Base-by-base conservation (phyloP, 2,329 filamentous ascomycete genomes). In the Penicillium sp. region DNA sequence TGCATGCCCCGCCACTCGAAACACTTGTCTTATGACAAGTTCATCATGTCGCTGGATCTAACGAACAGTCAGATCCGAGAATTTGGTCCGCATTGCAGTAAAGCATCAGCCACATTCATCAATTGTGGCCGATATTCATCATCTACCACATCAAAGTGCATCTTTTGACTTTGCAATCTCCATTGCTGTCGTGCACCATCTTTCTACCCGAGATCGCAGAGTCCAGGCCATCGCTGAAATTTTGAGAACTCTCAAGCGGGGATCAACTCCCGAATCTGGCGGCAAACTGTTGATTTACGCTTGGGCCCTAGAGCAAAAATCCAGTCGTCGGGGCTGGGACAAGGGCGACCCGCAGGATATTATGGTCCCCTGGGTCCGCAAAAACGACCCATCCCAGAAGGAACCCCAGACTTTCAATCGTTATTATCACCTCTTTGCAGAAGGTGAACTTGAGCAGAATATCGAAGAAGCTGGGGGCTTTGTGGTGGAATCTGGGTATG, bases 351-450 rank as follows among this genome's bases (percentile, higher is more conserved):
- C 84, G 50, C 90, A 96, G 70, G 92, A 98, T 68, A 80, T 92
- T 44, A 84, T 96, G 69, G 92, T 98, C 32, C 89, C 92, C 10
- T 98, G 92, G 92, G 87, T 96, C 15, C 77, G 89, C 65, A 72
- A 70, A 52, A 55, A 56, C 16, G 56, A 56, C 12, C 38, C 42
- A 16, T 34, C 50, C 10, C 41, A 49, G 13, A 49, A 60, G 16
- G 48, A 59, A 35, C 51, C 57, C 37, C 64, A 65, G 35, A 86
- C 80, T 1, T 95, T 85, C 60, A 80, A 94, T 61, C 77, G 92
- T 35, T 98, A 95, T 62, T 98, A 98, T 61, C 92, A 98, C 66
- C 71, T 98, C 16, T 98, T 95, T 65, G 75, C 78, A 37, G 76
- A 85, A 59, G 85, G 85, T 11, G 92, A 98, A 68, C 71, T 98